A percentile compares a stretch with the other conserved stretches of the same genome.
phyloP scores from a whole-genome alignment of 1,284 basidiomycete species.

The Veloboletus limbatus region DNA sequence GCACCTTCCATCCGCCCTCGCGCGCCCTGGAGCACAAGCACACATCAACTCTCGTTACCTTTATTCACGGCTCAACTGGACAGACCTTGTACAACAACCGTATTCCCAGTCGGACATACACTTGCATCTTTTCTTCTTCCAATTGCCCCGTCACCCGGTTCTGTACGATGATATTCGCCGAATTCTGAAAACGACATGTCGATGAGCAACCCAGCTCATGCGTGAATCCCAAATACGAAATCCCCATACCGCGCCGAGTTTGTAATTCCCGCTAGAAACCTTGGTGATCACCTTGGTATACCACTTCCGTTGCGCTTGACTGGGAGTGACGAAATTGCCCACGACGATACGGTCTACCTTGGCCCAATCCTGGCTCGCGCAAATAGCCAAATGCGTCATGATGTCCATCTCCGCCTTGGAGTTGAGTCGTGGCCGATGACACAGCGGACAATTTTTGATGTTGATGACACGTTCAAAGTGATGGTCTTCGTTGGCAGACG shows the following conservation, averaged over 20 bases:
- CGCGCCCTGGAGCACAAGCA: slow-evolving; percentile 54
- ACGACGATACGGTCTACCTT: slow-evolving; percentile 87
- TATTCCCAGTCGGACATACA: slow-evolving; percentile 92
- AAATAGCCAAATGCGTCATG: slow-evolving; percentile 90
- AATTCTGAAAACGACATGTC: slow-evolving; percentile 55
- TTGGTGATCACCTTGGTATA: slow-evolving; percentile 87
- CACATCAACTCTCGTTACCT: slow-evolving; percentile 1
- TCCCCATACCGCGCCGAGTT: slow-evolving; percentile 75
- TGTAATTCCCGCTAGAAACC: slow-evolving; percentile 83
- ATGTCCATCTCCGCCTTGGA: slow-evolving; percentile 92
- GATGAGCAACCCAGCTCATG: neutral
- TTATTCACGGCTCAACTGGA: slow-evolving; percentile 2
- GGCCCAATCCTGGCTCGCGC: slow-evolving; percentile 90
- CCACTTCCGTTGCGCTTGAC: slow-evolving; percentile 96
- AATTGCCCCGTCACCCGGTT: slow-evolving; percentile 88
- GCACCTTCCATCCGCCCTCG: slow-evolving; percentile 88
- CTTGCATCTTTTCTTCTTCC: slow-evolving; percentile 98
- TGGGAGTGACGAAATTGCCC: slow-evolving; percentile 93
- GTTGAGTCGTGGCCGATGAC: slow-evolving; percentile 82
- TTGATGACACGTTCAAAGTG: slow-evolving; percentile 90
- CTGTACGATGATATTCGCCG: slow-evolving; percentile 95
- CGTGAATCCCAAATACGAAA: neutral
- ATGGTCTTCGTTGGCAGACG: slow-evolving; percentile 35
- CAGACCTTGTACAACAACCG: slow-evolving; percentile 83
- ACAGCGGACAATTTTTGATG: slow-evolving; percentile 91